phyloP scores from a whole-genome alignment of 2,329 filamentous ascomycete genomes.

The Tolypocladium ovalisporum region DNA sequence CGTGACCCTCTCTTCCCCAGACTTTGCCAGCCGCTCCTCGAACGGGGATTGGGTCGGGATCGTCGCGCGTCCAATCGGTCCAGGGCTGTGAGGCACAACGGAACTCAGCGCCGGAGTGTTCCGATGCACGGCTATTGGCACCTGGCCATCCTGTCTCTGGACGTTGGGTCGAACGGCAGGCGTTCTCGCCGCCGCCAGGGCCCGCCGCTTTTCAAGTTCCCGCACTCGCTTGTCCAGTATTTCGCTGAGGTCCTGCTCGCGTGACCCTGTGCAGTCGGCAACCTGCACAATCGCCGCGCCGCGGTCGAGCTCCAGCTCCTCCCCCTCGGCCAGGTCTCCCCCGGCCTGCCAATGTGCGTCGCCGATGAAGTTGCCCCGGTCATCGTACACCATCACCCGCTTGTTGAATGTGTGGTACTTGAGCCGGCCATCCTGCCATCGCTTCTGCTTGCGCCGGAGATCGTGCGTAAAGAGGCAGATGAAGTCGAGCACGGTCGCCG shows the following conservation, averaged over 20 bases:
- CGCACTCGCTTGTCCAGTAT: constrained; percentile 60
- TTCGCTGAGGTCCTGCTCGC: constrained; percentile 67
- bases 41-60: constrained; percentile 22
- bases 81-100: constrained; percentile 16
- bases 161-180: neutral
- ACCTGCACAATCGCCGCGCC: constrained; percentile 72
- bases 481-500: constrained; percentile 70
- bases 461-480: constrained; percentile 83
- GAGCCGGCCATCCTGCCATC: constrained; percentile 87
- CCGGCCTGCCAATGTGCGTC: constrained; percentile 71
- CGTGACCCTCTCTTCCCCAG: constrained; percentile 7
- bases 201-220: constrained; percentile 39
- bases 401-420: constrained; percentile 88
- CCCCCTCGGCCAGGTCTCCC: constrained; percentile 63
- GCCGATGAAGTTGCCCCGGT: constrained; percentile 67
- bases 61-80: constrained; percentile 19
- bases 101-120: constrained; percentile 32
- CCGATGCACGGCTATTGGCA: constrained; percentile 21
- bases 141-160: constrained; percentile 11
- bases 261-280: constrained; percentile 59
- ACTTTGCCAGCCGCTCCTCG: constrained; percentile 16
- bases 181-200: constrained; percentile 29
- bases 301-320: constrained; percentile 70
- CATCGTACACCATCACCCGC: constrained; percentile 82
- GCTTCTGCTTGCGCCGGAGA: constrained; percentile 73